Base-by-base conservation (phyloP, 176 grass and related monocot genomes). In the Lolium multiflorum region DNA sequence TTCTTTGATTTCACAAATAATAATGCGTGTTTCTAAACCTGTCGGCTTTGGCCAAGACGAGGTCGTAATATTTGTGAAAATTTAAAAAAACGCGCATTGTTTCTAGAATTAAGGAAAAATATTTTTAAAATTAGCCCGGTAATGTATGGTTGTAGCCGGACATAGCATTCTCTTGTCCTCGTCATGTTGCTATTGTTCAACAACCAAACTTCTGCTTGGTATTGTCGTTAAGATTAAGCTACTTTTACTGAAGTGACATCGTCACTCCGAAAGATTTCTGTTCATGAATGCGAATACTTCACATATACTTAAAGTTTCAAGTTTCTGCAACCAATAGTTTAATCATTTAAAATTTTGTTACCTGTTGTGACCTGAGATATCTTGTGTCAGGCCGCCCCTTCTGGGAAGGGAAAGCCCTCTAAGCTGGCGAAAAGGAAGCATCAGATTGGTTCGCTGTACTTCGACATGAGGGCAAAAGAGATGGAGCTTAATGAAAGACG, bases 391-490 rank as follows among this genome's bases (percentile, higher is more conserved):
- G 78, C 94, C 1, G 88, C 87, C 43, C 81, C 94, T 63, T 99
- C 94, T 5, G 61, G 50, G 24, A 99, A 99, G 54, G 97, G 87
- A 80, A 99, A 96, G 31, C 91, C 97, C 60, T 87, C 97, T 2
- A 99, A 99, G 79, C 59, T 99, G 73, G 94, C 94, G 20, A 99
- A 99, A 78, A 92, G 94, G 86, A 99, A 96, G 82, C 97, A 99
- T 86, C 97, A 99, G 81, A 99, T 99, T 24, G 94, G 97, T 59
- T 88, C 92, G 16, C 77, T 99, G 41, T 94, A 61, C 68, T 91
- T 58, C 70, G 97, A 99, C 80, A 96, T 99, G 97, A 94, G 44
- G 76, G 83, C 90, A 80, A 99, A 96, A 64, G 97, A 99, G 85
- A 99, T 92, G 92, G 97, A 99, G 83, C 90, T 99, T 55, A 60